phyloP scores from a whole-genome alignment of 371 early-diverging fungal genomes.

The Mucor racemosus region DNA sequence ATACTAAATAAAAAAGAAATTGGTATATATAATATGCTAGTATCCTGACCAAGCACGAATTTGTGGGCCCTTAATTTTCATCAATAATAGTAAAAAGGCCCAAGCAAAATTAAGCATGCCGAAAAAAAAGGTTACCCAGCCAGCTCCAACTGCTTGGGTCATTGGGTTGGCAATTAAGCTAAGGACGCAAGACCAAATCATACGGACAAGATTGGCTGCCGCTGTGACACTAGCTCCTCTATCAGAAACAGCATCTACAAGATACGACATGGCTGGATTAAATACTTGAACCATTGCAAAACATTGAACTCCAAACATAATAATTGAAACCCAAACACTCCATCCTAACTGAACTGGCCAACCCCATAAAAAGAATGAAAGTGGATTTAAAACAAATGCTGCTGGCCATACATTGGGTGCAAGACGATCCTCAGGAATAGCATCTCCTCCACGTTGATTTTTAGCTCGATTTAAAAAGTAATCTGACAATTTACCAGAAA shows the following conservation, averaged over 20 bases:
- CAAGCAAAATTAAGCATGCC: conserved; percentile 51
- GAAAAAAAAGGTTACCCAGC: conserved; percentile 47
- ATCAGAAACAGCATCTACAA: conserved; percentile 62
- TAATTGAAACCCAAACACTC: conserved; percentile 58
- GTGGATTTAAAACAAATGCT: conserved; percentile 58
- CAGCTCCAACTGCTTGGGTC: conserved; percentile 49
- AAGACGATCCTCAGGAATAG: conserved; percentile 61
- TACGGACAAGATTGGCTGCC: conserved; percentile 60
- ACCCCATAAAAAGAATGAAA: conserved; percentile 62
- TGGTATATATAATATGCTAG: conserved; percentile 11
- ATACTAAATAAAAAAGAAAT: not conserved
- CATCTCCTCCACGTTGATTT: conserved; percentile 50
- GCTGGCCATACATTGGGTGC: conserved; percentile 60
- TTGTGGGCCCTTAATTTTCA: conserved; percentile 39
- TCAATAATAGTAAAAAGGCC: conserved; percentile 45
- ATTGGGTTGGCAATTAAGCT: conserved; percentile 59
- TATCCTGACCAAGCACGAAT: conserved; percentile 42
- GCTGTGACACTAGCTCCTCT: conserved; percentile 66
- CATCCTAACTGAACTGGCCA: conserved; percentile 59
- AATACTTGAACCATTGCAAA: conserved; percentile 66
- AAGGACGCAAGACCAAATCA: conserved; percentile 60
- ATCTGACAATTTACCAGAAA: conserved; percentile 61
- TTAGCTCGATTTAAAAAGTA: conserved; percentile 48
- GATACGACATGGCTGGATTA: conserved; percentile 55
- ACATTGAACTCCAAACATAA: conserved; percentile 61